phyloP scores from a whole-genome alignment of 805 yeast species.

The Starmerella gropengiesseri region DNA sequence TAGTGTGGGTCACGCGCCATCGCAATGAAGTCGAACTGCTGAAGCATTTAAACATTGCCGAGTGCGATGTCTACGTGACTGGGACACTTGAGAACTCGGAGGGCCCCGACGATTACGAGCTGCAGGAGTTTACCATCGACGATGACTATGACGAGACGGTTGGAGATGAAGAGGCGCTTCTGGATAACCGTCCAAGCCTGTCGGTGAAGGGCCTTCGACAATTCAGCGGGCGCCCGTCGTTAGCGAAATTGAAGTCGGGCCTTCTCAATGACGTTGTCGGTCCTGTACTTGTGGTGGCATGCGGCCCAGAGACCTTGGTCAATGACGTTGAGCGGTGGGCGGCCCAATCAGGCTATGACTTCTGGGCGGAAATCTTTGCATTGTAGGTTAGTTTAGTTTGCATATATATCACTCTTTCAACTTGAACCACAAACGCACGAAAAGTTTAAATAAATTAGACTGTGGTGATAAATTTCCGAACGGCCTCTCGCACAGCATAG shows the following conservation, averaged over 20 bases:
- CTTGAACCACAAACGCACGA: background rate
- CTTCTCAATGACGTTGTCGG: background rate
- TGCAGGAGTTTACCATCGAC: conserved; percentile 12
- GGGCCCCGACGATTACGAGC: conserved; percentile 12
- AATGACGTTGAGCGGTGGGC: conserved; percentile 22
- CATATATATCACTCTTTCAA: background rate
- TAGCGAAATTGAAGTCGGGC: conserved; percentile 7
- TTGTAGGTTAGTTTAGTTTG: conserved; percentile 1
- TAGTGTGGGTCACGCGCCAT: conserved; percentile 17
- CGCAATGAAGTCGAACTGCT: conserved; percentile 7
- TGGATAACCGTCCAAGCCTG: background rate
- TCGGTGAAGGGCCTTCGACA: background rate
- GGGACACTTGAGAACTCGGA: background rate
- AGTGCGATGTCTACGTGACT: conserved; percentile 19
- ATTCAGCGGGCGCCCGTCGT: conserved; percentile 19
- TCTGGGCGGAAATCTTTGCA: conserved; percentile 22
- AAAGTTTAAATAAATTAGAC: conserved; percentile 7
- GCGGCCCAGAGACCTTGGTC: conserved; percentile 24
- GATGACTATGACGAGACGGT: conserved; percentile 9
- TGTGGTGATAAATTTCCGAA: conserved; percentile 20
- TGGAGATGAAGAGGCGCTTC: conserved; percentile 9
- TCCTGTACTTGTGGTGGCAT: conserved; percentile 20
- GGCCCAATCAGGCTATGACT: background rate
- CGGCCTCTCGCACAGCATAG: conserved; percentile 34
- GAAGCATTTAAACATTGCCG: conserved; percentile 11